Evolutionary conservation across 2,329 filamentous ascomycete genomes (phyloP).

Genomic region (Aspergillus proliferans): DNA sequence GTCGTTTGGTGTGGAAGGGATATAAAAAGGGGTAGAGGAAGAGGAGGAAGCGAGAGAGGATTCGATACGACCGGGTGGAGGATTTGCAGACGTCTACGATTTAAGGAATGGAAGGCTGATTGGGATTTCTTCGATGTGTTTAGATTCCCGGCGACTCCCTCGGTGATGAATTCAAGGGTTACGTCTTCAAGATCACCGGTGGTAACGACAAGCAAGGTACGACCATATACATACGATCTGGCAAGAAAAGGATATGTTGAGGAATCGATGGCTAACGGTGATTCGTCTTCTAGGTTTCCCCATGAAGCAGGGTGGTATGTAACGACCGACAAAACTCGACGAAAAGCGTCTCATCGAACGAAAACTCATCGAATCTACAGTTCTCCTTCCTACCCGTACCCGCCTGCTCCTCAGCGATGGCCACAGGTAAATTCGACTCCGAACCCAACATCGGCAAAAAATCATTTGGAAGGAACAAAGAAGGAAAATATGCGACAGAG

Average conservation of each 20-base stretch:
- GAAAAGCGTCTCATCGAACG: constrained; percentile 3
- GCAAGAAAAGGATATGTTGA: constrained; percentile 1
- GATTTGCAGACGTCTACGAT: neutral
- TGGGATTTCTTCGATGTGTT: constrained; percentile 20
- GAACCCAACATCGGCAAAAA: neutral
- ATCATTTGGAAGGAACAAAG: neutral
- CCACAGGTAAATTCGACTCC: constrained; percentile 53
- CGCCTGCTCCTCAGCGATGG: constrained; percentile 90
- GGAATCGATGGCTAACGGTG: constrained; percentile 19
- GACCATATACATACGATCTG: constrained; percentile 3
- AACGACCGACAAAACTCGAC: constrained; percentile 16
- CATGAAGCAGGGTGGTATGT: constrained; percentile 92
- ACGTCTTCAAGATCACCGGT: constrained; percentile 98
- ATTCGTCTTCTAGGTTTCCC: constrained; percentile 62
- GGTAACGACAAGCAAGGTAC: constrained; percentile 99
- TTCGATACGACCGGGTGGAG: constrained; percentile 1
- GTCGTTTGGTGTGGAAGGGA: neutral
- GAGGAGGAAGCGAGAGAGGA: constrained; percentile 7
- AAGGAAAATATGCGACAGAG: constrained; percentile 5
- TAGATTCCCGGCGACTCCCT: constrained; percentile 88
- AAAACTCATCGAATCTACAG: constrained; percentile 40
- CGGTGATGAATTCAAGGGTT: constrained; percentile 99
- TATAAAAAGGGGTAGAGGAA: constrained; percentile 7
- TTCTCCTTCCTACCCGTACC: constrained; percentile 93
- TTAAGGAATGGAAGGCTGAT: constrained; percentile 23